Evolutionary conservation across 2,329 filamentous ascomycete species (phyloP).

Genomic region (Claviceps spartinae): DNA sequence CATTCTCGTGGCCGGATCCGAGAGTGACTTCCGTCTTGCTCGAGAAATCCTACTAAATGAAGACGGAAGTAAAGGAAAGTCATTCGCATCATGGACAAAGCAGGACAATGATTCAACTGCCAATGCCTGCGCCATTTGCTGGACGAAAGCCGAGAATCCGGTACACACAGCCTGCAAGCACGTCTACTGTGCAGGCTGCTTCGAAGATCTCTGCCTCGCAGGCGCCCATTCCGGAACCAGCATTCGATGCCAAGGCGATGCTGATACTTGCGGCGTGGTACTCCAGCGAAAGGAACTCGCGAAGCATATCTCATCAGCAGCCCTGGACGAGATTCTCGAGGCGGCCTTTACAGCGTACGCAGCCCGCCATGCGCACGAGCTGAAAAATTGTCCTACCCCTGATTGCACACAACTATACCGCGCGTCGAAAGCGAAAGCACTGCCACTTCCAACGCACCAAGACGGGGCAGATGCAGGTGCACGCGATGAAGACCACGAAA

Average conservation of each 20-base stretch:
- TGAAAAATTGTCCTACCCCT: slow-evolving; percentile 28
- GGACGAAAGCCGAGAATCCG: slow-evolving; percentile 20
- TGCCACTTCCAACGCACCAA: background rate
- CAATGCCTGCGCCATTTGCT: slow-evolving; percentile 22
- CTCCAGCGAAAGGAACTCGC: slow-evolving; percentile 15
- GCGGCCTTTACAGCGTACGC: slow-evolving; percentile 23
- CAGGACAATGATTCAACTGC: background rate
- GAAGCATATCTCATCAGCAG: slow-evolving; percentile 15
- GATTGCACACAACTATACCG: slow-evolving; percentile 31
- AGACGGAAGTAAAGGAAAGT: background rate
- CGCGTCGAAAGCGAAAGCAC: background rate
- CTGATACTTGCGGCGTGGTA: slow-evolving; percentile 11
- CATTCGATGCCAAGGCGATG: slow-evolving; percentile 15
- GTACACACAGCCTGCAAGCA: slow-evolving; percentile 24
- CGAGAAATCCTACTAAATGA: slow-evolving; percentile 1
- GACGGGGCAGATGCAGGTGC: background rate
- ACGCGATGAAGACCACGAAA: no score
- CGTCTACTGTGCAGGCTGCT: slow-evolving; percentile 28
- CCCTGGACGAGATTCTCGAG: slow-evolving; percentile 24
- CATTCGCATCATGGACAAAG: background rate
- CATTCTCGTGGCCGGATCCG: slow-evolving; percentile 19
- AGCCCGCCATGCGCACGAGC: slow-evolving; percentile 14
- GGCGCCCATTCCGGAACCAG: background rate
- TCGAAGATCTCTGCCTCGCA: slow-evolving; percentile 18
- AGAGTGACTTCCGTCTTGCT: slow-evolving; percentile 2